phyloP scores from a whole-genome alignment of 225 moss, liverwort and hornwort genomes.

The Sphagnum contortum region DNA sequence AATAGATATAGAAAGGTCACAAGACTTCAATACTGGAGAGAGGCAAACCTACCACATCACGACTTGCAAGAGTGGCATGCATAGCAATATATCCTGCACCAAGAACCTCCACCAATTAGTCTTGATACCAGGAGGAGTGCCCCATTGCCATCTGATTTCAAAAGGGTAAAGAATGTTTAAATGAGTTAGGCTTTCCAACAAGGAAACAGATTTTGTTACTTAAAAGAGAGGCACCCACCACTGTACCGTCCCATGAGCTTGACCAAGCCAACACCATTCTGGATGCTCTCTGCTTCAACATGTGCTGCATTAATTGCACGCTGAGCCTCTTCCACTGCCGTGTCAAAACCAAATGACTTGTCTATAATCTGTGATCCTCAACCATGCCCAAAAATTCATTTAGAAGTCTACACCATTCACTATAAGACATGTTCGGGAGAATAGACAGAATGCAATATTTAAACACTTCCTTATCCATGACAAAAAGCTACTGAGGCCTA shows the following conservation, averaged over 20 bases:
- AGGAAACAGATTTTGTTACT: neutral
- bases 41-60: conserved; percentile 51
- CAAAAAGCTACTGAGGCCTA: neutral
- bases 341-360: conserved; percentile 73
- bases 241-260: conserved; percentile 84
- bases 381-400: neutral
- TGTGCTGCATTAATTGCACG: conserved; percentile 70
- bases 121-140: neutral
- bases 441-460: too few species aligned
- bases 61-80: conserved; percentile 70
- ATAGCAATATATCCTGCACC: conserved; percentile 66
- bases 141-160: neutral
- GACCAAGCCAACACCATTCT: conserved; percentile 75
- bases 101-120: neutral
- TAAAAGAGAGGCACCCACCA: conserved; percentile 13
- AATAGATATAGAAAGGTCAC: neutral
- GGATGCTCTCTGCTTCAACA: conserved; percentile 71
- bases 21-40: neutral
- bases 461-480: neutral
- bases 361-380: conserved; percentile 35
- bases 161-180: neutral
- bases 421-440: neutral
- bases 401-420: neutral
- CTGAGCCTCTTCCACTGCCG: conserved; percentile 81
- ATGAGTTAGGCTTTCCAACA: neutral